Conservation (phyloP, 352 stramenopile genomes). For the Salisapilia sapeloensis region DNA sequence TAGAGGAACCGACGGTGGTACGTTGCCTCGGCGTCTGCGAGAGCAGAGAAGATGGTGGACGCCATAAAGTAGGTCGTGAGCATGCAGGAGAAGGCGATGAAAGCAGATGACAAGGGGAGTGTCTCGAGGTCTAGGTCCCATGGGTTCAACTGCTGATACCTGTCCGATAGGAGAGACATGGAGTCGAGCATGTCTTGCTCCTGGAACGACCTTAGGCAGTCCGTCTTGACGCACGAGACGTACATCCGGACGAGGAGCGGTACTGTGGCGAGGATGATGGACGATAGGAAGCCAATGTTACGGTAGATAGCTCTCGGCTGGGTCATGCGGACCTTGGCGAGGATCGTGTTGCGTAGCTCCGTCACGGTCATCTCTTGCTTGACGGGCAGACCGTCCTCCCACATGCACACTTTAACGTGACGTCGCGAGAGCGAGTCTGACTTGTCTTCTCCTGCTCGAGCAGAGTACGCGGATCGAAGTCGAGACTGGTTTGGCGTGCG, state of each 20-base stretch:
- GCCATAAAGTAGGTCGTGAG: constrained; percentile 60
- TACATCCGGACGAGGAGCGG: constrained; percentile 29
- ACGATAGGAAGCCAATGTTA: constrained; percentile 40
- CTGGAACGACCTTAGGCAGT: too few relatives aligned
- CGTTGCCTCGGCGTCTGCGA: constrained; percentile 71
- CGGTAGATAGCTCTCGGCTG: constrained; percentile 44
- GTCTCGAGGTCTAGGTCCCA: too few relatives aligned
- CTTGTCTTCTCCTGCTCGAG: constrained; percentile 17
- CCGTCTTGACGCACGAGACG: constrained; percentile 36
- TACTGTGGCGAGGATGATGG: constrained; percentile 34
- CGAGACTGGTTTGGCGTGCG: constrained; percentile 13
- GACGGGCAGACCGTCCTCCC: constrained; percentile 40
- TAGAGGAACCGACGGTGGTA: constrained; percentile 79
- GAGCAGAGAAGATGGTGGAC: constrained; percentile 49
- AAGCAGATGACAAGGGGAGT: too few relatives aligned
- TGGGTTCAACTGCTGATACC: too few relatives aligned
- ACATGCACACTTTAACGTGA: constrained; percentile 60
- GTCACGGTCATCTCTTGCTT: constrained; percentile 72
- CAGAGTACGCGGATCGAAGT: constrained; percentile 12
- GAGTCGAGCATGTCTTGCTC: too few relatives aligned
- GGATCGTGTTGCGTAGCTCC: constrained; percentile 63
- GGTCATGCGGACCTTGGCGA: constrained; percentile 41
- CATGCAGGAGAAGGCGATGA: constrained; percentile 57
- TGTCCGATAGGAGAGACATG: too few relatives aligned
- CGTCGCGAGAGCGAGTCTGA: constrained; percentile 45